phyloP scores from a whole-genome alignment of 805 yeast species.

The Aciculoconidium aculeatum region DNA sequence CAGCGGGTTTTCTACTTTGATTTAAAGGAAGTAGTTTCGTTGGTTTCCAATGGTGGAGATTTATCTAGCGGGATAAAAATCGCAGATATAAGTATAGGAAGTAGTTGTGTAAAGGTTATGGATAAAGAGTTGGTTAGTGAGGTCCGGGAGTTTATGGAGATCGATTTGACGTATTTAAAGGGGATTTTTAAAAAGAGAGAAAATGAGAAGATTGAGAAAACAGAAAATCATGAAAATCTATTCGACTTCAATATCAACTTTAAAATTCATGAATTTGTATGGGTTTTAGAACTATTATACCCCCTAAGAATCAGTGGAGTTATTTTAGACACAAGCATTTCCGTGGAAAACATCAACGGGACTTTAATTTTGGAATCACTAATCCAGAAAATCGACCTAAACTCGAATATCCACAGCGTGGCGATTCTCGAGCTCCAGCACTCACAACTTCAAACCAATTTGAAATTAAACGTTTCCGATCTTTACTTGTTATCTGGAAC shows the following conservation, averaged over 20 bases:
- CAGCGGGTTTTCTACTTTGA: slow-evolving; percentile 4
- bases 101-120: slow-evolving; percentile 5
- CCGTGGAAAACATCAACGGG: slow-evolving; percentile 10
- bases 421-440: slow-evolving; percentile 20
- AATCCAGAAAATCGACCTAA: slow-evolving; percentile 17
- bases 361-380: slow-evolving; percentile 11
- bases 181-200: slow-evolving; percentile 2
- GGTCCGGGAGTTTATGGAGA: slow-evolving; percentile 8
- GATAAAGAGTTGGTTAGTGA: slow-evolving; percentile 9
- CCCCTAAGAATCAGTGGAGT: slow-evolving; percentile 15
- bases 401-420: slow-evolving; percentile 9
- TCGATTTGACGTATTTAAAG: slow-evolving; percentile 12
- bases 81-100: slow-evolving; percentile 7
- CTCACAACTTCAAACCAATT: slow-evolving; percentile 17
- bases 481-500: slow-evolving; percentile 11
- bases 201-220: not conserved
- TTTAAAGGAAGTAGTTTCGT: slow-evolving; percentile 4
- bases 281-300: slow-evolving; percentile 14
- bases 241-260: slow-evolving; percentile 11
- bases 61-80: slow-evolving; percentile 9
- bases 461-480: slow-evolving; percentile 11
- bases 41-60: slow-evolving; percentile 12
- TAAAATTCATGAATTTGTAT: slow-evolving; percentile 15
- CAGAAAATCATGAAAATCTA: not conserved
- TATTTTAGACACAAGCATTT: slow-evolving; percentile 13